Base-by-base conservation (phyloP, 2,329 filamentous ascomycete species). In the Aspergillus pseudoglaucus region DNA sequence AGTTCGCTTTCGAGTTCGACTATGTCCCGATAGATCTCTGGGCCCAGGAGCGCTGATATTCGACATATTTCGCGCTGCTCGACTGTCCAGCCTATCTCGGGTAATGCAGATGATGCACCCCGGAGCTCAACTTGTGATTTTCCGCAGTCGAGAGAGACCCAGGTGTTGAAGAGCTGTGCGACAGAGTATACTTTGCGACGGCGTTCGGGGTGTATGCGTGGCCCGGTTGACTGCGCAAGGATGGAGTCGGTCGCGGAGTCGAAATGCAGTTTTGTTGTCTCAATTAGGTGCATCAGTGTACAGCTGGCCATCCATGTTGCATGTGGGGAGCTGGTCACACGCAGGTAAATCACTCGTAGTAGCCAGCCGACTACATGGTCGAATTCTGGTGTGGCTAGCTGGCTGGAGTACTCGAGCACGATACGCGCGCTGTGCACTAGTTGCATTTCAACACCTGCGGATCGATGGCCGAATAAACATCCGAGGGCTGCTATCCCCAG, bases 231-330 rank as follows among this genome's bases (percentile, higher is more conserved):
- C 9, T 40, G 38, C 20, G 38, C 17, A 8, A 40, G 38, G 18
- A 40, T 40, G 7, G 44, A 38, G 14, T 44, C 44, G 14, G 14
- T 35, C 2, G 40, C 27, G 12, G 52, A 40, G 6, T 50, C 47
- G 18, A 45, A 25, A 37, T 53, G 49, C 30, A 52, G 15, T 2
- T 46, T 47, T 7, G 72, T 69, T 6, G 76, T 74, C 51, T 79
- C 77, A 0, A 77, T 63, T 37, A 79, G 67, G 53, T 80, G 77
- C 74, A 80, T 77, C 3, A 75, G 59, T 0, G 69, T 73, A 44
- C 72, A 78, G 47, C 72, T 77, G 0, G 77, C 75, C 57, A 80
- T 73, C 76, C 76, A 80, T 0, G 73, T 68, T 0, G 69, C 66
- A 47, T 80, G 73, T 0, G 75, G 75, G 1, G 73, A 70, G 6